Evolutionary conservation across 176 grass and related monocot genomes (phyloP).

Genomic region (Calamus simplicifolius): DNA sequence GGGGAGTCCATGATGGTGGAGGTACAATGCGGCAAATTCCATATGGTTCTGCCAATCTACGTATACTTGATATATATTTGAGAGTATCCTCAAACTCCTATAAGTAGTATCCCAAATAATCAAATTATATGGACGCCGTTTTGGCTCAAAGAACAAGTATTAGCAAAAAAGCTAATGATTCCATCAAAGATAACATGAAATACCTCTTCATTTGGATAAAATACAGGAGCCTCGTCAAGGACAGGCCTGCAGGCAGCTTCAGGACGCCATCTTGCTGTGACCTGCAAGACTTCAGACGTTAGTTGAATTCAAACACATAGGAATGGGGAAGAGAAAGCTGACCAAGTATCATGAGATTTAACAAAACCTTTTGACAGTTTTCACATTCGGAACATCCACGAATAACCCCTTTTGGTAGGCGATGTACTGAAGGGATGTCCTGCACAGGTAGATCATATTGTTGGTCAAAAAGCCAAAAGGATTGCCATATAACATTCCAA

Average conservation of each 20-base stretch:
- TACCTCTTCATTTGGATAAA: conserved; percentile 26
- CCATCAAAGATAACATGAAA: neutral
- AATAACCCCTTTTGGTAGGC: conserved; percentile 18
- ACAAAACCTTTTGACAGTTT: conserved; percentile 24
- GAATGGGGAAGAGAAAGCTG: neutral
- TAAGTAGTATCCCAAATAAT: neutral
- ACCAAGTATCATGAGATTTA: neutral
- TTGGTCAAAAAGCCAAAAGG: too few relatives aligned
- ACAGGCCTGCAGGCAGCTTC: conserved; percentile 6
- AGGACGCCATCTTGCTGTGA: conserved; percentile 19
- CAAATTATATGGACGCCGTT: too few relatives aligned
- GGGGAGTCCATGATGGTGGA: conserved; percentile 78
- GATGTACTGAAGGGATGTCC: neutral
- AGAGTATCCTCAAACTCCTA: conserved; percentile 87
- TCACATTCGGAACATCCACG: conserved; percentile 15
- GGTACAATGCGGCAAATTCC: conserved; percentile 95
- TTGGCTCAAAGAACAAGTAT: too few relatives aligned
- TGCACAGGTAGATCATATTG: neutral
- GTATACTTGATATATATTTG: conserved; percentile 80
- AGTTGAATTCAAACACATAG: neutral
- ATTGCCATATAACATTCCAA: too few relatives aligned
- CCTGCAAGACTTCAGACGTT: conserved; percentile 3
- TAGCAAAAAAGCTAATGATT: too few relatives aligned
- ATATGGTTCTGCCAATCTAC: conserved; percentile 55
- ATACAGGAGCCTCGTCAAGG: conserved; percentile 25